Conservation (phyloP, 164 flowering plant genomes). For the Stephania cephalantha region DNA sequence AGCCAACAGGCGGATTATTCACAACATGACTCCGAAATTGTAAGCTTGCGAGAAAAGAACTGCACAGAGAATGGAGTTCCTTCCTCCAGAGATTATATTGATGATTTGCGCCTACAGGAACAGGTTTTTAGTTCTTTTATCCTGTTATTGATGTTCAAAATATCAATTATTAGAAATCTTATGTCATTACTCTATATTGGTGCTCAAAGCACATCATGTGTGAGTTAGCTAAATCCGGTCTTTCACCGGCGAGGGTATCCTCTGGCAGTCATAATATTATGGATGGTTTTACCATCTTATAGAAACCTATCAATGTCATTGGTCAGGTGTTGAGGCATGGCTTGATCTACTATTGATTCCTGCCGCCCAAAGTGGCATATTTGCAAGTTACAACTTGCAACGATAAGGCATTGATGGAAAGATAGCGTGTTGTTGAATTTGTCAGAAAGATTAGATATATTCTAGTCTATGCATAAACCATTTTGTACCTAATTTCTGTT, state of each 20-base stretch:
- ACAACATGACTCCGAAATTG: conserved; percentile 23
- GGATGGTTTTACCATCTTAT: not conserved
- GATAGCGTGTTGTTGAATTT: too few species aligned
- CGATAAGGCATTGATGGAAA: not conserved
- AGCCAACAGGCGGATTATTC: conserved; percentile 23
- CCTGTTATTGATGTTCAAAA: not conserved
- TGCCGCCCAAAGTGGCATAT: too few species aligned
- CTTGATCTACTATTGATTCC: not conserved
- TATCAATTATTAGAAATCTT: not conserved
- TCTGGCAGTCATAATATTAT: not conserved
- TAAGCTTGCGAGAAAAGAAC: conserved; percentile 22
- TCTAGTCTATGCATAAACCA: not conserved
- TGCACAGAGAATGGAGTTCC: conserved; percentile 17
- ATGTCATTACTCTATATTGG: not conserved
- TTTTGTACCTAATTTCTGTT: not conserved
- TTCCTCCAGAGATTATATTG: conserved; percentile 22
- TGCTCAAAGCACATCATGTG: not conserved
- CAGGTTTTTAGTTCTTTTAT: conserved; percentile 38
- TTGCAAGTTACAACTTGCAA: too few species aligned
- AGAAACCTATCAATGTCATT: not conserved
- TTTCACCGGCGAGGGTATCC: not conserved
- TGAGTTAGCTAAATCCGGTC: not conserved
- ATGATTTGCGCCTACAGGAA: conserved; percentile 27
- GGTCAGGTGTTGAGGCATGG: not conserved
- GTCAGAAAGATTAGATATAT: not conserved